Base-by-base conservation (phyloP, 2,329 filamentous ascomycete species). In the Didymella pinodella region DNA sequence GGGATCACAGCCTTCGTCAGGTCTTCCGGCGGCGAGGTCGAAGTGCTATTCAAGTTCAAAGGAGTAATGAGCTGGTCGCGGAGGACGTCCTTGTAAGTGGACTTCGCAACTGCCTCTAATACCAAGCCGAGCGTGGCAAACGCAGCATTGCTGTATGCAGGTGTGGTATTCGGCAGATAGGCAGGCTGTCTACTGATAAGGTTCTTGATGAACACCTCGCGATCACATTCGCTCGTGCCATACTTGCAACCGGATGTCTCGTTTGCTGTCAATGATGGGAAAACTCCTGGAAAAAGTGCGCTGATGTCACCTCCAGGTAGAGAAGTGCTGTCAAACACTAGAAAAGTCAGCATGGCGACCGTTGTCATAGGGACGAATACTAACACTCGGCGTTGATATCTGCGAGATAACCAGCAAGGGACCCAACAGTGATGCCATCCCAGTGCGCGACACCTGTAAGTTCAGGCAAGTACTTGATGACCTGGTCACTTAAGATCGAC, bases 101-200 rank as follows among this genome's bases (percentile, higher is more conserved):
- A 76, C 4, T 79, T 78, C 0, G 79, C 81, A 0, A 81, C 75
- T 6, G 75, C 76, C 58, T 84, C 80, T 0, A 85, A 71, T 0
- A 80, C 80, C 0, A 80, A 69, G 2, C 80, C 81, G 0, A 85
- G 75, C 2, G 84, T 57, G 1, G 78, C 70, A 20, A 82, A 81
- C 0, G 76, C 82, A 3, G 79, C 70, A 62, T 85, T 84, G 28
- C 82, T 81, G 66, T 86, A 86, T 2, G 77, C 72, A 0, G 83
- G 82, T 2, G 74, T 79, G 0, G 77, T 75, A 62, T 80, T 82
- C 0, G 83, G 78, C 0, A 71, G 65, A 49, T 80, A 83, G 1
- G 78, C 70, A 0, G 82, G 82, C 5, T 29, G 46, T 3, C 62
- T 55, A 7, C n/a, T 40, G 7, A 41, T n/a, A 10, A 62, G 18